Evolutionary conservation across 2,329 filamentous ascomycete species (phyloP).

Genomic region (Phyllosticta citriasiana): DNA sequence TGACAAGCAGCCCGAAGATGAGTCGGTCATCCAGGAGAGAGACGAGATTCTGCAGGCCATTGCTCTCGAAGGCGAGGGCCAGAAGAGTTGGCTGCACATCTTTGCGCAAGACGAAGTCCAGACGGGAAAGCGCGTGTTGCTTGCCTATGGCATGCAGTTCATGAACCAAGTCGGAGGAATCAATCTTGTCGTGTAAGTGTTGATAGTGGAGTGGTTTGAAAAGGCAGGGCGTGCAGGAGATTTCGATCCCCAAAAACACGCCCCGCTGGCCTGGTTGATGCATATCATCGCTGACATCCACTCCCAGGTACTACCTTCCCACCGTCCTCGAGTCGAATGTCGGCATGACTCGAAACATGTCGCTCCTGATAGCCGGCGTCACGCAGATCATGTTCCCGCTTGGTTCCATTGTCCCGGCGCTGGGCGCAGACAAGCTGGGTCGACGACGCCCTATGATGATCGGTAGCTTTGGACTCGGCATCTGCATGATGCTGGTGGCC

Average conservation of each 20-base stretch:
- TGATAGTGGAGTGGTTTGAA: background rate
- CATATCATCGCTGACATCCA: background rate
- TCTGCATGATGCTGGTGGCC: constrained; percentile 24
- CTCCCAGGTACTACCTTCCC: constrained; percentile 5
- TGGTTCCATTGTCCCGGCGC: constrained; percentile 16
- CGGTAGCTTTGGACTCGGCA: constrained; percentile 22
- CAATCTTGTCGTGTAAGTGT: constrained; percentile 21
- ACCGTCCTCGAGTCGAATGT: constrained; percentile 27
- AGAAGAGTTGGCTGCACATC: constrained; percentile 10
- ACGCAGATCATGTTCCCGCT: constrained; percentile 16
- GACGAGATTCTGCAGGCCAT: constrained; percentile 51
- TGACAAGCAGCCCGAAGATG: constrained; percentile 39
- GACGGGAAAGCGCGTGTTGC: constrained; percentile 50
- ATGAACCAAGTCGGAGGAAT: constrained; percentile 48
- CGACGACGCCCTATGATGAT: constrained; percentile 24
- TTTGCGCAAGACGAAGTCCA: constrained; percentile 30
- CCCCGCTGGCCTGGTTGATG: background rate
- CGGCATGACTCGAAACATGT: constrained; percentile 33
- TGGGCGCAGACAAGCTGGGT: constrained; percentile 21
- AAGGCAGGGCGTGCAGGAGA: background rate
- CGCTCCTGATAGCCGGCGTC: constrained; percentile 38
- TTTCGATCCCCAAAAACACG: background rate
- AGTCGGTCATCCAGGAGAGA: constrained; percentile 48
- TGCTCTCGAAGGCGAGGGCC: constrained; percentile 12
- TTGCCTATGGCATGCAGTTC: constrained; percentile 49